Base-by-base conservation (phyloP, 2,329 filamentous ascomycete genomes). In the Passalora sequoiae region DNA sequence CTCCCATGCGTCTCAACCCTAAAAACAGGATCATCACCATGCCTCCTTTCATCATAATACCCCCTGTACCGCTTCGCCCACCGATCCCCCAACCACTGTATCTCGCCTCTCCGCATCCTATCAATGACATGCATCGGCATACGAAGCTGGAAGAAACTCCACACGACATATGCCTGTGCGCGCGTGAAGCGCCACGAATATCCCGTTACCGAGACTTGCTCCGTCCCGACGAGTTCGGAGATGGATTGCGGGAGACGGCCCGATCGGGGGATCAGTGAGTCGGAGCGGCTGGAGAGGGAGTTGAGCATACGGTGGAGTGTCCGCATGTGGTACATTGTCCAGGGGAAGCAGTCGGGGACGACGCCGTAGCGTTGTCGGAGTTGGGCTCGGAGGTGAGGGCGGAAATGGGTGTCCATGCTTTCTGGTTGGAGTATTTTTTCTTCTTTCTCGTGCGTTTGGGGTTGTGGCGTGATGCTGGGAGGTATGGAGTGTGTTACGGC, bases 271-370 rank as follows among this genome's bases (percentile, higher is more conserved):
- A 66, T 55, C 6, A 66, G 51, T 20, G 51, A 55, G 33, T 61
- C 56, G 10, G 41, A 20, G 8, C 56, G 54, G 13, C 50, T 42
- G 20, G 47, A 53, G 44, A 50, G 43, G 1, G 61, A 64, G 51
- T 64, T 63, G 36, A 60, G 56, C 55, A 66, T 60, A 25, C 63
- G 60, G 40, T 65, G 62, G 5, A 66, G 49, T 2, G 62, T 66
- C 19, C 62, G 61, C 47, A 64, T 61, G 46, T 66, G 63, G 8
- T 49, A 38, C 47, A 65, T 54, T 5, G 60, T 63, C 60, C 62
- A 66, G 2, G 63, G 62, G 32, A 59, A 57, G 1, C 39, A 25
- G 6, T 55, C 44, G 7, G 54, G 46, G 9, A 65, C 51, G 20
- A 65, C 58, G 40, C 62, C 61, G 44, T 65, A 66, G 21, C 62